phyloP scores from a whole-genome alignment of 805 yeast genomes.

The Teunomyces barrocoloradensis region DNA sequence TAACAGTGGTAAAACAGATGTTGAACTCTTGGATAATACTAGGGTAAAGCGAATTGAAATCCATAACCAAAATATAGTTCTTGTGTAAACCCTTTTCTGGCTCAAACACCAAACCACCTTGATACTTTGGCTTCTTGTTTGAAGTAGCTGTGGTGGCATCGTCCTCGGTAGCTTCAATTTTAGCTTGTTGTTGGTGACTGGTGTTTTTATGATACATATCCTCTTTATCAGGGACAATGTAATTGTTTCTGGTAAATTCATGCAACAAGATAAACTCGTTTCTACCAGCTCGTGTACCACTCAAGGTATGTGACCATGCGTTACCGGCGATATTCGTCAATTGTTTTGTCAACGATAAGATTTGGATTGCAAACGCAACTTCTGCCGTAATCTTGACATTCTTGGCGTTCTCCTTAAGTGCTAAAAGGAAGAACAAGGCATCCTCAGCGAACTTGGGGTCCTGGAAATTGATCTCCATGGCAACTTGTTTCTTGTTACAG shows the following conservation, averaged over 20 bases:
- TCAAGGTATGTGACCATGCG: constrained; percentile 92
- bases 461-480: constrained; percentile 72
- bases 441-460: constrained; percentile 65
- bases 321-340: constrained; percentile 93
- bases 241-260: constrained; percentile 79
- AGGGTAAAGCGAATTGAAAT: constrained; percentile 95
- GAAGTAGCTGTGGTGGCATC: constrained; percentile 50
- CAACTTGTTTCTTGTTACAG: constrained; percentile 58
- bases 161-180: constrained; percentile 29
- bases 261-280: constrained; percentile 91
- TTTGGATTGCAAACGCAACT: constrained; percentile 78
- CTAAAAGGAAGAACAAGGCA: constrained; percentile 63
- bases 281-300: constrained; percentile 95
- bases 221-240: constrained; percentile 85
- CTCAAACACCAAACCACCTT: constrained; percentile 95
- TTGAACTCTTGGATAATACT: constrained; percentile 96
- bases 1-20: constrained; percentile 95
- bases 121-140: constrained; percentile 68
- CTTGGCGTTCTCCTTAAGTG: constrained; percentile 63
- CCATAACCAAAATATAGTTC: constrained; percentile 89
- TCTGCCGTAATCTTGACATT: constrained; percentile 73
- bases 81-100: constrained; percentile 95
- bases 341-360: constrained; percentile 84
- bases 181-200: constrained; percentile 32
- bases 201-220: constrained; percentile 39